Evolutionary conservation across 148 eudicot species (phyloP).

Genomic region (Nyssa sinensis): DNA sequence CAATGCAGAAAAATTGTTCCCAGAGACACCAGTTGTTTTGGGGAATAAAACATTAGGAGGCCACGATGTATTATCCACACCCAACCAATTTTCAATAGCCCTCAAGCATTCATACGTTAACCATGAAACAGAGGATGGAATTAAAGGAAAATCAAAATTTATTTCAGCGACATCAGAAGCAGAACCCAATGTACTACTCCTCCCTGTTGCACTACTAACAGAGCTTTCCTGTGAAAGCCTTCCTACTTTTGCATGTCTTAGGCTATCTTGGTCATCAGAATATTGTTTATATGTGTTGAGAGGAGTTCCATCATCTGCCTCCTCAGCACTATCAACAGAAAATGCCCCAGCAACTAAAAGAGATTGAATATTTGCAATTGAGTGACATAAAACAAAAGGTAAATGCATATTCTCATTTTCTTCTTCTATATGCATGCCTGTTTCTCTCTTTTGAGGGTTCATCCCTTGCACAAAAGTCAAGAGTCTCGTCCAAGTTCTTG

Average conservation of each 20-base stretch:
- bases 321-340: conserved; percentile 38
- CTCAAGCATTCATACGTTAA: conserved; percentile 66
- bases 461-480: conserved; percentile 89
- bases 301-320: conserved; percentile 30
- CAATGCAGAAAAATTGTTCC: conserved; percentile 47
- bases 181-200: conserved; percentile 31
- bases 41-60: conserved; percentile 31
- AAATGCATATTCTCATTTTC: conserved; percentile 71
- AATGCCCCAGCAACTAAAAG: conserved; percentile 81
- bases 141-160: conserved; percentile 28
- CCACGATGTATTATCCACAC: conserved; percentile 40
- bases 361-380: conserved; percentile 68
- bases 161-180: conserved; percentile 27
- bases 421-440: conserved; percentile 85
- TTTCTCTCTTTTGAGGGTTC: conserved; percentile 88
- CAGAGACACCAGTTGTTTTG: conserved; percentile 30
- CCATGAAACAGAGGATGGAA: conserved; percentile 48
- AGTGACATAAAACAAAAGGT: conserved; percentile 71
- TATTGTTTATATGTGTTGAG: conserved; percentile 30
- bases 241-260: conserved; percentile 86
- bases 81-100: conserved; percentile 75
- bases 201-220: conserved; percentile 46
- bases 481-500: conserved; percentile 68
- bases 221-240: conserved; percentile 82
- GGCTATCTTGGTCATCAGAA: conserved; percentile 53